Base-by-base conservation (phyloP, 2,329 filamentous ascomycete species). In the Claviceps sp. region DNA sequence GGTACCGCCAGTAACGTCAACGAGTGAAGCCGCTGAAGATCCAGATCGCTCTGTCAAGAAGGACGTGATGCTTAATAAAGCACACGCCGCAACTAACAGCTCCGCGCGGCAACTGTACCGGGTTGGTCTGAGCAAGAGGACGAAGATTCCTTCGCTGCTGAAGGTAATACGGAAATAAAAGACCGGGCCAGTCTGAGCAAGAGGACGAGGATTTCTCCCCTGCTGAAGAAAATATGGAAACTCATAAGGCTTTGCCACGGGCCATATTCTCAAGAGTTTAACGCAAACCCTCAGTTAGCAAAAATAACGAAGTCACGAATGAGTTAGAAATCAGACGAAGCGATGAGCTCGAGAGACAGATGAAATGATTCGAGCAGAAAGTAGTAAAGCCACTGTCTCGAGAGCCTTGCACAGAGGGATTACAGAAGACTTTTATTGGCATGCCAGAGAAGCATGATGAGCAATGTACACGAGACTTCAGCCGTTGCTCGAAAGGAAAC, bases 171-270 rank as follows among this genome's bases (percentile, higher is more conserved):
- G 67, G 52, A 77, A 76, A 59, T 63, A 55, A 60, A 30, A 3
- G 26, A 73, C 55, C 68, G 75, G n/a, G 74, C 78, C 50, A 75
- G 75, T 3, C 61, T 78, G 56, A 78, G 75, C 64, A 76, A 70
- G 61, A 67, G 62, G 58, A 69, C 69, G 18, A 67, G 71, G 53
- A 77, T 78, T 54, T 72, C 75, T 38, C 74, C 75, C 30, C 60
- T 78, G 51, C 63, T 78, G 26, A 77, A 77, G 61, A 68, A 67
- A 22, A 56, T 77, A 50, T 70, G 67, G 52, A 77, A 76, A 58
- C 63, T 56, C 59, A 26, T 7, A 6, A 73, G 37, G 30, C 5
- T 18, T 20, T 6, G n/a, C 7, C 34, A 22, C 18, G 40, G 40
- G 26, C 26, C 8, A 30, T 30, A 9, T 30, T 30, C 26, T 9